Base-by-base conservation (phyloP, 2,329 filamentous ascomycete genomes). In the Aspergillus calidoustus region DNA sequence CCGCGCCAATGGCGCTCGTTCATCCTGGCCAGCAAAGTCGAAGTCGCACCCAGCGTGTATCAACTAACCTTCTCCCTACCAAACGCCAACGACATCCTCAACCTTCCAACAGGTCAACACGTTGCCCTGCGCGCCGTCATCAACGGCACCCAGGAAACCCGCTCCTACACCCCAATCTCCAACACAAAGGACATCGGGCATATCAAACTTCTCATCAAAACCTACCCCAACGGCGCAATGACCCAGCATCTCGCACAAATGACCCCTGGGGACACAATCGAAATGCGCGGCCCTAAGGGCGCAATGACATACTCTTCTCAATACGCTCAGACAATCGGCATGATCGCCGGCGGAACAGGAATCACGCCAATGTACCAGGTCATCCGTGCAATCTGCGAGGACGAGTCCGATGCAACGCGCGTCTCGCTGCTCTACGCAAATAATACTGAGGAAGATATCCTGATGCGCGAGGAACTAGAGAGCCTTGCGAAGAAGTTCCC, bases 301-400 rank as follows among this genome's bases (percentile, higher is more conserved):
- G 68, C 70, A 1, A 76, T 76, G 66, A 64, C 65, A n/a, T 78
- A 79, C 53, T 62, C 28, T 17, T 59, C 59, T 3, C 69, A 68
- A 7, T 63, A 76, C 7, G 73, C 73, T 30, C 64, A 65, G 19
- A 67, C 69, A 13, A 72, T 79, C 34, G 76, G 75, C 1, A 77
- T 78, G 76, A 71, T 79, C 19, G 76, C 76, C 8, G 76, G 77
- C 28, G 76, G 76, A 4, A 77, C 76, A n/a, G 75, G 74, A 0
- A 77, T 74, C 44, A 78, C 85, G 1, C 84, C 85, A 3, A 85
- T 87, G 82, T 86, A 81, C 70, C 86, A 89, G 69, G 73, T 89
- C 7, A 87, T 89, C 68, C 83, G 86, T 4, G 85, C 86, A 48
- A 87, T 89, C 59, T 87, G 85, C 68, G 86, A 88, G 68, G 83